A percentile compares a stretch with the other conserved stretches of the same genome.
phyloP scores from a whole-genome alignment of 2,329 filamentous ascomycete species.

The Fusarium sp. region DNA sequence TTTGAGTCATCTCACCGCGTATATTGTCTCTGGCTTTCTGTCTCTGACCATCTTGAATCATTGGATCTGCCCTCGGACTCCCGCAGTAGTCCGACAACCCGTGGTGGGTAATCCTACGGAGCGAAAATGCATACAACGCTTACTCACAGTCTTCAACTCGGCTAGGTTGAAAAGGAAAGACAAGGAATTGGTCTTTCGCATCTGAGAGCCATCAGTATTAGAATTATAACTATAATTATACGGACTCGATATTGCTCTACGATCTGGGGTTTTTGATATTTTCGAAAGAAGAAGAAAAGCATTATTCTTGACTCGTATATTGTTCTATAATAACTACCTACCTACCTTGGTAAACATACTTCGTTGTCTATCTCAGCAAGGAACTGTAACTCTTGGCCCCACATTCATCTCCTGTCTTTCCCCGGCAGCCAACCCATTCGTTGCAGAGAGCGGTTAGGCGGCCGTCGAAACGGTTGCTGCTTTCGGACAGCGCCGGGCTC shows the following conservation, averaged over 20 bases:
- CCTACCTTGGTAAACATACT: neutral
- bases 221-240: neutral
- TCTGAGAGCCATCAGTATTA: neutral
- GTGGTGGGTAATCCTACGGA: conserved; percentile 4
- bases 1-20: conserved; percentile 30
- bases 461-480: conserved; percentile 38
- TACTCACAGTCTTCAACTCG: neutral
- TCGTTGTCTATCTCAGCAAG: neutral
- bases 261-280: neutral
- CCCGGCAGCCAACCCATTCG: neutral
- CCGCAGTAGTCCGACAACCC: conserved; percentile 36
- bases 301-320: neutral
- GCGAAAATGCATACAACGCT: conserved; percentile 7
- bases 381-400: neutral
- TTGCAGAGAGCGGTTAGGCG: neutral
- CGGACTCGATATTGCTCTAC: neutral
- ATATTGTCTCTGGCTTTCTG: conserved; percentile 5
- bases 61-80: conserved; percentile 31
- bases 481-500: conserved; percentile 19
- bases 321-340: neutral
- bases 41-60: neutral
- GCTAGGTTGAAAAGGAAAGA: neutral
- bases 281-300: neutral
- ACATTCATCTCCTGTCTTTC: conserved; percentile 13
- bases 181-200: neutral